Conservation (phyloP, 768 basidiomycete genomes). For the Suillus alpinus region DNA sequence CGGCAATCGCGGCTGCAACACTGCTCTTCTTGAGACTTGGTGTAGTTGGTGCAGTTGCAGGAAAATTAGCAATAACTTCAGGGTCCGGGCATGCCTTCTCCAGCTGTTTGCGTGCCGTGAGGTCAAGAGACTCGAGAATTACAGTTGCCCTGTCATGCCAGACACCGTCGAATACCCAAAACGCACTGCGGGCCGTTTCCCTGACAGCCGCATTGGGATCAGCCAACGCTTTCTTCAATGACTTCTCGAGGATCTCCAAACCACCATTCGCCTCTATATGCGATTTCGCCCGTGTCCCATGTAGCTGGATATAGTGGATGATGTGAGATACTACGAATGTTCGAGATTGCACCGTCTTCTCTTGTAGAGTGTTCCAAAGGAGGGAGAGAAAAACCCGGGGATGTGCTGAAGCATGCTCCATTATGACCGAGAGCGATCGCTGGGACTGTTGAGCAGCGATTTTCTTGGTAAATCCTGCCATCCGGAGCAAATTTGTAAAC, state of each 20-base stretch:
- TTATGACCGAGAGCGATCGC: constrained; percentile 59
- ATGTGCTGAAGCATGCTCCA: constrained; percentile 66
- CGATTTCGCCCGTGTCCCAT: constrained; percentile 60
- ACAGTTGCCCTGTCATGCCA: constrained; percentile 70
- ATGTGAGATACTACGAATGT: constrained; percentile 66
- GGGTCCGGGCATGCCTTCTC: constrained; percentile 81
- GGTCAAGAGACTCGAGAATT: constrained; percentile 69
- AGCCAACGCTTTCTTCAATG: constrained; percentile 64
- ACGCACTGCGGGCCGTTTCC: constrained; percentile 67
- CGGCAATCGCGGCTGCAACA: constrained; percentile 83
- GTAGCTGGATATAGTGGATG: constrained; percentile 69
- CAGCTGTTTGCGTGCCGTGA: constrained; percentile 70
- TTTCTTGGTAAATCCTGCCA: constrained; percentile 93
- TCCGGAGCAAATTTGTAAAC: constrained; percentile 72
- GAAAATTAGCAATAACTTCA: constrained; percentile 34
- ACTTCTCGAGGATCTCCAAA: constrained; percentile 70
- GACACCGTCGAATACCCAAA: constrained; percentile 75
- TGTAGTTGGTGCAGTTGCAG: constrained; percentile 44
- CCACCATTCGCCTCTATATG: constrained; percentile 69
- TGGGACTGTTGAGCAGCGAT: constrained; percentile 87
- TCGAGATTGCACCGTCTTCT: constrained; percentile 80
- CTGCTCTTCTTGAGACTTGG: constrained; percentile 72
- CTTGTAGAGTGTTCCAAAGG: constrained; percentile 65
- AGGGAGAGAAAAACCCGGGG: constrained; percentile 68
- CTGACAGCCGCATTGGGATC: constrained; percentile 82